A percentile compares a stretch with the other conserved stretches of the same genome.
Conservation (phyloP, 257 asterid species). For the Ocimum tenuiflorum region DNA sequence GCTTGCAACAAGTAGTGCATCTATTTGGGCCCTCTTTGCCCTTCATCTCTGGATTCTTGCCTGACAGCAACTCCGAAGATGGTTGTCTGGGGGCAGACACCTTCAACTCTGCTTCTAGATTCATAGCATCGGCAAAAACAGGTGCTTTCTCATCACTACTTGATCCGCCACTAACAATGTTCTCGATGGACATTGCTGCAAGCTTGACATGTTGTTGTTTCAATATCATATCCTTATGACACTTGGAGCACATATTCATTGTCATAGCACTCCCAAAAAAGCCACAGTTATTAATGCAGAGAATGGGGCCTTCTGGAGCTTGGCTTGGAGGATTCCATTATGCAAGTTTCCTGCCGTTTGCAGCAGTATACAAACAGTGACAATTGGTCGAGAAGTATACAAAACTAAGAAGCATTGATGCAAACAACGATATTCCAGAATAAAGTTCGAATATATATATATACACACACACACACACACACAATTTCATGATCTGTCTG, state of each 20-base stretch:
- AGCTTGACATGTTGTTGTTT: slow-evolving; percentile 41
- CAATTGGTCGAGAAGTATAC: not conserved
- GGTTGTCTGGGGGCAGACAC: slow-evolving; percentile 21
- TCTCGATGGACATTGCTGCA: slow-evolving; percentile 48
- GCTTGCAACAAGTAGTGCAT: slow-evolving; percentile 47
- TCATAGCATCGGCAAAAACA: slow-evolving; percentile 5
- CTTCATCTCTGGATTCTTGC: slow-evolving; percentile 23
- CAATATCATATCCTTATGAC: slow-evolving; percentile 39
- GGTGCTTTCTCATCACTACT: slow-evolving; percentile 26
- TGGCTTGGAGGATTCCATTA: slow-evolving; percentile 54
- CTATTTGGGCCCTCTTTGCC: slow-evolving; percentile 40
- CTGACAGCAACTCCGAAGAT: slow-evolving; percentile 13
- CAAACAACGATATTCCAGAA: not conserved
- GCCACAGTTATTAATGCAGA: slow-evolving; percentile 59
- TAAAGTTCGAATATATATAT: not conserved
- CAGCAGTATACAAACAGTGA: not conserved
- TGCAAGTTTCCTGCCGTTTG: slow-evolving; percentile 14
- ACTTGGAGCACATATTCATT: slow-evolving; percentile 63
- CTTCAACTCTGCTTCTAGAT: slow-evolving; percentile 21
- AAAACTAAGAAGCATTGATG: not conserved
- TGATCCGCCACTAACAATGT: slow-evolving; percentile 38
- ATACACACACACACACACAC: too few relatives aligned
- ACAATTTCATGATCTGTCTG: too few relatives aligned
- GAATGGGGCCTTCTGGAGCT: slow-evolving; percentile 49
- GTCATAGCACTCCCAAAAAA: slow-evolving; percentile 56